Conservation (phyloP, 2,329 filamentous ascomycete species). For the Fusarium graminum region DNA sequence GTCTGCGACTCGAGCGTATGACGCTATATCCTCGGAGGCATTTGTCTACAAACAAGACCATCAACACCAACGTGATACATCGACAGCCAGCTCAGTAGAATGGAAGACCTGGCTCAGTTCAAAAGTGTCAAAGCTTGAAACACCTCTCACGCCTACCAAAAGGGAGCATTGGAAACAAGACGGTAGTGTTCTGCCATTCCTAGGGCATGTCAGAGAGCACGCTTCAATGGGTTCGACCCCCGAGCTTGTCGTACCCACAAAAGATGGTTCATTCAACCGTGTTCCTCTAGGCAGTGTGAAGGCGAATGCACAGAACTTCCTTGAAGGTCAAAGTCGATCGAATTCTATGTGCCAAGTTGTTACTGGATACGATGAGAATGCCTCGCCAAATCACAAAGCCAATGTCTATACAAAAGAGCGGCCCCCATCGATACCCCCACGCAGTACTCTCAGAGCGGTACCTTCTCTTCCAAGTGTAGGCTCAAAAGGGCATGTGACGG, state of each 20-base stretch:
- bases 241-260: conserved; percentile 11
- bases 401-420: background rate
- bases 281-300: conserved; percentile 30
- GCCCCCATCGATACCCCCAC: conserved; percentile 33
- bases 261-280: conserved; percentile 1
- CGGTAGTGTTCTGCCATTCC: conserved; percentile 14
- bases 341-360: background rate
- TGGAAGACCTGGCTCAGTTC: conserved; percentile 69
- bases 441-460: conserved; percentile 42
- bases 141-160: conserved; percentile 30
- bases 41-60: conserved; percentile 40
- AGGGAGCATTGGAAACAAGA: conserved; percentile 13
- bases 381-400: conserved; percentile 14
- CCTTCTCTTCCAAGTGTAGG: conserved; percentile 47
- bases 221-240: conserved; percentile 62
- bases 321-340: background rate
- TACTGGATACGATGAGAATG: conserved; percentile 38
- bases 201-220: conserved; percentile 62
- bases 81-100: conserved; percentile 63
- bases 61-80: conserved; percentile 54
- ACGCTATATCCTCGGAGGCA: conserved; percentile 7
- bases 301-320: conserved; percentile 19
- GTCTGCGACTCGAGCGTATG: conserved; percentile 13
- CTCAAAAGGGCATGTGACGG: background rate
- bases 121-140: conserved; percentile 63